Evolutionary conservation across 1,284 basidiomycete genomes (phyloP), one percentile per base, ranked within the genome.

Genomic region (Pascua sp.): DNA sequence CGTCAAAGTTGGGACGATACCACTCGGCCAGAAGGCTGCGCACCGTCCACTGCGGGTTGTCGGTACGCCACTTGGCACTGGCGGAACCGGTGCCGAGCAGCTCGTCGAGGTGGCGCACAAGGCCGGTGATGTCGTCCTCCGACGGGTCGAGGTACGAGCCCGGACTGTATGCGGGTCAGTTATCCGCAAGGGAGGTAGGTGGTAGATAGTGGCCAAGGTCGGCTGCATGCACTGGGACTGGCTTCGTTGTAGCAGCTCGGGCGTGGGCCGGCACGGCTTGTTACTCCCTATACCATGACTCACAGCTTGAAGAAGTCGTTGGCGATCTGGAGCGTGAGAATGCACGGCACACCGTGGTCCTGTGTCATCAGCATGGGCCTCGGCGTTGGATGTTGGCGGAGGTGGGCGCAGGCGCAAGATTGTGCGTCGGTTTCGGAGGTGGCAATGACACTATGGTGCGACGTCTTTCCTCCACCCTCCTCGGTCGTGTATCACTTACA

Each of bases 251-350:
- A 3, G 7, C 24, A 32, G 24, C 24, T 32, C 24, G 40, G 40
- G 4, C 40, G 12, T n/a, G n/a, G 12, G 11, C 40, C 40, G 40
- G 40, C 9, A 41, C 9, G 12, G 36, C 5, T 16, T 41, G 13
- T 10, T 12, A 18, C 49, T 16, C 11, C 36, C 15, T 36, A 36
- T 8, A 39, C 8, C 41, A 9, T 45, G n/a, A 80, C 89, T 71
- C 69, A 92, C 91, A 98, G 84, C 77, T 98, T 98, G 84, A 97
- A 98, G 79, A 97, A 98, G 16, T 93, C 92, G 73, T 97, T 97
- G 39, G 93, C 95, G 70, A 98, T 96, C 76, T 98, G 95, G 13
- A 98, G 83, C 86, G 98, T 95, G 64, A 98, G 85, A 60, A 98
- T 90, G 71, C 98, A 95, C 4, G 92, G 91, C 71, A 94, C 89